A percentile compares a stretch with the other conserved stretches of the same genome.
These are phyloP conservation scores for Phytophthora multivora DNA, from an alignment of 352 stramenopile genomes.

Conservation along the genomic window DNA sequence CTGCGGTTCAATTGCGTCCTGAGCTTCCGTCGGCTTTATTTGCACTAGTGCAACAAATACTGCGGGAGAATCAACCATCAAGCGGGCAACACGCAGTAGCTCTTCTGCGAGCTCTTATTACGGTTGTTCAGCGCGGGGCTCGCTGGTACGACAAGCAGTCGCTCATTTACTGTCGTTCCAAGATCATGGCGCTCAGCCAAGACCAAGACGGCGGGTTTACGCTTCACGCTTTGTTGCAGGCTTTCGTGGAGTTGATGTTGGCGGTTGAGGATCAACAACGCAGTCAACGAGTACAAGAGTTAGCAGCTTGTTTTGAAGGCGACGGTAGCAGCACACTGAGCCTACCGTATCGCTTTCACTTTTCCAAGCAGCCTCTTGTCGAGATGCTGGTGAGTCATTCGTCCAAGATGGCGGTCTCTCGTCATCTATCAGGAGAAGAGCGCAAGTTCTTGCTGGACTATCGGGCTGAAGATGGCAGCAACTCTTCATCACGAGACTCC, in stretches of 20 bases:
- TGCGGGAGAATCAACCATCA: conserved; percentile 62
- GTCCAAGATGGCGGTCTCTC: conserved; percentile 76
- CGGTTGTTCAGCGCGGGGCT: conserved; percentile 63
- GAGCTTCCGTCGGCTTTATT: conserved; percentile 75
- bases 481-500: conserved; percentile 13
- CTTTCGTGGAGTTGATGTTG: conserved; percentile 84
- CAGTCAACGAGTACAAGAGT: conserved; percentile 46
- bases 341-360: conserved; percentile 81
- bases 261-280: conserved; percentile 81
- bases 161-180: conserved; percentile 83
- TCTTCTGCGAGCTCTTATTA: conserved; percentile 70
- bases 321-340: conserved; percentile 53
- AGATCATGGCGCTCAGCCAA: conserved; percentile 84
- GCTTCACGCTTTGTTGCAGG: conserved; percentile 75
- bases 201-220: conserved; percentile 83
- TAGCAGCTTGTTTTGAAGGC: conserved; percentile 57
- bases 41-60: conserved; percentile 70
- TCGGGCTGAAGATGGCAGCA: conserved; percentile 45
- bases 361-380: conserved; percentile 59
- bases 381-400: conserved; percentile 85
- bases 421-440: conserved; percentile 77
- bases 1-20: conserved; percentile 37
- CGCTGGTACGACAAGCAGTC: conserved; percentile 74
- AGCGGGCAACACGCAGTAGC: conserved; percentile 59
- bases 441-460: conserved; percentile 79